These are phyloP conservation scores for Aspergillus jensenii DNA, from an alignment of 2,329 filamentous ascomycete genomes.

Conservation along the genomic window DNA sequence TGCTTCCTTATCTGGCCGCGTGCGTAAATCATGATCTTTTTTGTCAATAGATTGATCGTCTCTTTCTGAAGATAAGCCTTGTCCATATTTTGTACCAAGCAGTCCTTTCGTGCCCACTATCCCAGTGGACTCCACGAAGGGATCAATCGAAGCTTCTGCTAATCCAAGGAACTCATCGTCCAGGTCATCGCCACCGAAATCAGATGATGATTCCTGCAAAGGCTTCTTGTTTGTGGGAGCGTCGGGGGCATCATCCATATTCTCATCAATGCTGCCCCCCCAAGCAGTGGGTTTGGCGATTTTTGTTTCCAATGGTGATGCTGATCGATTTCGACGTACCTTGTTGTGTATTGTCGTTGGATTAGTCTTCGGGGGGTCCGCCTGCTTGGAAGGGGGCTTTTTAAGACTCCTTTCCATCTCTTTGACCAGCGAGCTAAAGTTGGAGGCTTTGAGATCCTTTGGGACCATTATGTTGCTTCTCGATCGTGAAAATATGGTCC, in stretches of 20 bases:
- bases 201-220: conserved; percentile 36
- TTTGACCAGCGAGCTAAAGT: conserved; percentile 61
- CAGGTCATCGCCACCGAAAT: conserved; percentile 50
- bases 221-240: conserved; percentile 1
- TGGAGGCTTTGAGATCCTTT: conserved; percentile 43
- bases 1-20: background rate
- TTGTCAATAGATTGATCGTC: background rate
- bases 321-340: conserved; percentile 29
- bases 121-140: conserved; percentile 23
- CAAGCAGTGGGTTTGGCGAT: background rate
- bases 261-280: conserved; percentile 1
- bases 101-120: background rate
- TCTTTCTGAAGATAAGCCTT: background rate
- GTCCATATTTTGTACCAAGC: background rate
- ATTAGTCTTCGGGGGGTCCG: conserved; percentile 44
- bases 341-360: conserved; percentile 39
- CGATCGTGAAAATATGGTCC: conserved; percentile 44
- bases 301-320: conserved; percentile 30
- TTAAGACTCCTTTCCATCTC: conserved; percentile 59
- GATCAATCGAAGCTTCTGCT: conserved; percentile 33
- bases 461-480: conserved; percentile 41
- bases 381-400: conserved; percentile 29
- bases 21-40: background rate
- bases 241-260: background rate
- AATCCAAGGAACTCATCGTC: conserved; percentile 47